Percentiles rank a stretch among this genome's conserved stretches.
Conservation (phyloP, 192 early-diverging fungal genomes). For the Coemansia javaensis region DNA sequence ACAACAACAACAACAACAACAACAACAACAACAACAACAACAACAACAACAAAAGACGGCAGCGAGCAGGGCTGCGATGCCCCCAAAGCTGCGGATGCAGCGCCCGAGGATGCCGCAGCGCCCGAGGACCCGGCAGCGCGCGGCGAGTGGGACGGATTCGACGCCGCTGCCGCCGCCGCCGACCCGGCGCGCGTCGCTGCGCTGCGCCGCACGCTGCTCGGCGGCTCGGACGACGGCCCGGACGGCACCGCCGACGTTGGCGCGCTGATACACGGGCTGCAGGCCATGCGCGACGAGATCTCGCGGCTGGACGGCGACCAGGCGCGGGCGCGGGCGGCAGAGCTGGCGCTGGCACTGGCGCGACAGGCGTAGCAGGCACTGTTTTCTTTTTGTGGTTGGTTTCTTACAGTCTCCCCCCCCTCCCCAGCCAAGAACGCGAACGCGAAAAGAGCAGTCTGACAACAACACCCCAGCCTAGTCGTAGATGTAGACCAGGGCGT, state of each 20-base stretch:
- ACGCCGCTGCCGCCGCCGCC: conserved; percentile 6
- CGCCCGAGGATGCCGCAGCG: background rate
- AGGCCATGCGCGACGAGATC: conserved; percentile 21
- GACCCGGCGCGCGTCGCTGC: conserved; percentile 14
- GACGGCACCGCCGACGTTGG: conserved; percentile 7
- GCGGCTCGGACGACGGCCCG: background rate
- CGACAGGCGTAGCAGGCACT: background rate
- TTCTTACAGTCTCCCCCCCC: no score
- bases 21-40: no score
- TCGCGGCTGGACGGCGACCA: conserved; percentile 22
- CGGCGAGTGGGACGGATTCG: conserved; percentile 39
- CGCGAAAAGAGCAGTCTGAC: background rate
- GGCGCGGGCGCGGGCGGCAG: conserved; percentile 32
- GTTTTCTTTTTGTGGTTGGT: no score
- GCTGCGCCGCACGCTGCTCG: conserved; percentile 16
- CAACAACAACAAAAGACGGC: no score
- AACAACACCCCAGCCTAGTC: conserved; percentile 33
- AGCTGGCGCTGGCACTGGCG: conserved; percentile 38
- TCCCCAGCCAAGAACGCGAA: background rate
- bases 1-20: background rate
- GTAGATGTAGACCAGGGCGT: conserved; percentile 48
- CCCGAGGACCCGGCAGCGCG: conserved; percentile 3
- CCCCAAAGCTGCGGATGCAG: background rate
- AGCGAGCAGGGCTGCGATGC: background rate
- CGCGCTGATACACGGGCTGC: conserved; percentile 15